Evolutionary conservation across 306 rosid species (phyloP).

Genomic region (Delonix regia): DNA sequence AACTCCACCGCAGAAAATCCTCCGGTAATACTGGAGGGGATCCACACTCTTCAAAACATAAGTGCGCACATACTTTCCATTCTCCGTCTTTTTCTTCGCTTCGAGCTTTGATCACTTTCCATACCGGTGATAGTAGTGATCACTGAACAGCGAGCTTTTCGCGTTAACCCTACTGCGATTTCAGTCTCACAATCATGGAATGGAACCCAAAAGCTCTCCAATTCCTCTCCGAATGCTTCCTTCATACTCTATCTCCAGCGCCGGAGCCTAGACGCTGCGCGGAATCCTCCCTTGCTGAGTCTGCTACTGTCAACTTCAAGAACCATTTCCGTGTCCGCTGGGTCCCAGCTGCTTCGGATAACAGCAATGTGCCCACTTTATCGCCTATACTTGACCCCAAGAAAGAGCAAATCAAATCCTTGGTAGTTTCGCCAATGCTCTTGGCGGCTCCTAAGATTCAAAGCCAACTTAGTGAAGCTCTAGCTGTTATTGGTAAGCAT

Average conservation of each 20-base stretch:
- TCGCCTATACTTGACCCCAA: constrained; percentile 52
- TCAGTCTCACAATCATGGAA: constrained; percentile 50
- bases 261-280: constrained; percentile 90
- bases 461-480: constrained; percentile 87
- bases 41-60: too few species aligned
- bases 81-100: not conserved
- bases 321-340: constrained; percentile 77
- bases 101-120: not conserved
- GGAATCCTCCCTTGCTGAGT: constrained; percentile 72
- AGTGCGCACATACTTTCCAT: too few species aligned
- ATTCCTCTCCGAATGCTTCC: constrained; percentile 78
- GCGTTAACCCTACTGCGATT: constrained; percentile 18
- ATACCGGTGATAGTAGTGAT: not conserved
- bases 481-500: constrained; percentile 74
- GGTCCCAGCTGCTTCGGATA: constrained; percentile 52
- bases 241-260: constrained; percentile 76
- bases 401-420: constrained; percentile 83
- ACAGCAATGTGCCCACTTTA: constrained; percentile 4
- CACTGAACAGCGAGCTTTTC: not conserved
- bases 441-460: constrained; percentile 67
- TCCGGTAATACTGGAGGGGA: too few species aligned
- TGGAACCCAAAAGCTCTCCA: constrained; percentile 82
- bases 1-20: too few species aligned
- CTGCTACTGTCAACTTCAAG: constrained; percentile 86
- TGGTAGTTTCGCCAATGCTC: constrained; percentile 87